Evolutionary conservation across 163 green algal species (phyloP).

Genomic region (Scenedesmus sp.): DNA sequence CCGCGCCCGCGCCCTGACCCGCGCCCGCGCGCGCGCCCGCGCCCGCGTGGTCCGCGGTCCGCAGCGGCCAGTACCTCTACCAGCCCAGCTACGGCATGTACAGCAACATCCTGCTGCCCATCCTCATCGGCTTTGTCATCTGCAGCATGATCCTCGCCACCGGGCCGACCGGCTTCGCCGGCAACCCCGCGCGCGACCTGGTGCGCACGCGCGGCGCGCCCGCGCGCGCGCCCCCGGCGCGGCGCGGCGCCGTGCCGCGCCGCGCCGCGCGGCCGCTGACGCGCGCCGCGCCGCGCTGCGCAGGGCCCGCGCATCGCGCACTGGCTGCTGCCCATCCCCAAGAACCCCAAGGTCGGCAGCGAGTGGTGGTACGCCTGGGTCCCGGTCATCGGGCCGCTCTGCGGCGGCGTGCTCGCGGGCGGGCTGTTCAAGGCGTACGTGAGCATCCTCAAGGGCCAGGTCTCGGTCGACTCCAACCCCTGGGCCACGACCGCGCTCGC

Average conservation of each 20-base stretch:
- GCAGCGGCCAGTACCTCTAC: slow-evolving; percentile 46
- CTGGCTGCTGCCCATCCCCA: slow-evolving; percentile 68
- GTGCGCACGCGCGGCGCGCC: background rate
- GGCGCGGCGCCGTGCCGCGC: no score
- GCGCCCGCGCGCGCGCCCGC: no score
- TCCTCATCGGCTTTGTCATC: slow-evolving; percentile 42
- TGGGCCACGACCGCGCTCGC: slow-evolving; percentile 34
- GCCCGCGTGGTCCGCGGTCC: no score
- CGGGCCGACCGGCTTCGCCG: slow-evolving; percentile 57
- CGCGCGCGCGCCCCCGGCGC: no score
- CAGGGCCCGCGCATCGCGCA: slow-evolving; percentile 65
- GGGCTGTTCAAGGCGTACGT: slow-evolving; percentile 49
- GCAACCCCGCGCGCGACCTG: slow-evolving; percentile 74
- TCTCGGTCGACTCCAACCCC: slow-evolving; percentile 27
- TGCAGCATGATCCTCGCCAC: slow-evolving; percentile 38
- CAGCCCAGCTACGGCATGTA: slow-evolving; percentile 44
- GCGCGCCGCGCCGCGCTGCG: no score
- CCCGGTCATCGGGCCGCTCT: slow-evolving; percentile 57
- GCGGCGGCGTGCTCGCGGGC: slow-evolving; percentile 51
- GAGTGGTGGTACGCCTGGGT: slow-evolving; percentile 65
- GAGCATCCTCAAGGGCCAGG: slow-evolving; percentile 24
- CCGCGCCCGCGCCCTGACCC: no score
- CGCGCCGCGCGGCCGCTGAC: no score
- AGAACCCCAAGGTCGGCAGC: slow-evolving; percentile 15
- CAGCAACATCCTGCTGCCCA: slow-evolving; percentile 45